Percentiles rank a stretch among this genome's conserved stretches.
These are phyloP conservation scores for Tremellales sp. DNA, from an alignment of 1,284 basidiomycete genomes.

Conservation along the genomic window DNA sequence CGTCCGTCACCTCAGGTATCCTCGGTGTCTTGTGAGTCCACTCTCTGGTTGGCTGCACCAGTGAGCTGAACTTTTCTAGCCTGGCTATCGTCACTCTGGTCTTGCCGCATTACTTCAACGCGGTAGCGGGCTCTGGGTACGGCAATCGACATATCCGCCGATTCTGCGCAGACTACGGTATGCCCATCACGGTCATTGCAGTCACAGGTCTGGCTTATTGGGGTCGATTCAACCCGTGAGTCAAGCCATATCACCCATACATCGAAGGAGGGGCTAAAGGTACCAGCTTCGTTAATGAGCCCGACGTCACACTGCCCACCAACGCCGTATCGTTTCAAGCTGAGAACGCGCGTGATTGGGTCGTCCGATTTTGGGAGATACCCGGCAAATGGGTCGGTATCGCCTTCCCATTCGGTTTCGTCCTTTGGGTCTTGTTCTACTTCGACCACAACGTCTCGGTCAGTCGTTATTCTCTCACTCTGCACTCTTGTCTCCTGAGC, in stretches of 20 bases:
- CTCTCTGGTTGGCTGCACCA: too few species aligned
- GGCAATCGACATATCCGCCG: slow-evolving; percentile 68
- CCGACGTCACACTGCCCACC: slow-evolving; percentile 65
- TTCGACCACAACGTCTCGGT: slow-evolving; percentile 51
- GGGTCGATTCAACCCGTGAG: slow-evolving; percentile 62
- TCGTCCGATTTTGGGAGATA: slow-evolving; percentile 87
- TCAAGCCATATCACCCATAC: neutral
- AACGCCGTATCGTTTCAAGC: slow-evolving; percentile 63
- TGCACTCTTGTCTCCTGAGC: neutral
- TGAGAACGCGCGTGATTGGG: slow-evolving; percentile 71
- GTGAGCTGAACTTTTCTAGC: slow-evolving; percentile 43
- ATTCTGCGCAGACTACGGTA: slow-evolving; percentile 80
- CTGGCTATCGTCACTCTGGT: slow-evolving; percentile 72
- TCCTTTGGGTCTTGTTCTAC: slow-evolving; percentile 52
- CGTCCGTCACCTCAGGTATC: slow-evolving; percentile 57
- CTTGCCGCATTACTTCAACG: slow-evolving; percentile 67
- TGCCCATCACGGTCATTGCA: slow-evolving; percentile 76
- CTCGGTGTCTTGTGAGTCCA: slow-evolving; percentile 57
- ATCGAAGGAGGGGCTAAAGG: neutral
- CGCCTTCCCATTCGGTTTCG: slow-evolving; percentile 54
- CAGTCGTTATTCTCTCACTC: slow-evolving; percentile 11
- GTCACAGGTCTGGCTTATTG: slow-evolving; percentile 74
- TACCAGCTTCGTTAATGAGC: slow-evolving; percentile 49
- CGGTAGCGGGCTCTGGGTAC: slow-evolving; percentile 59
- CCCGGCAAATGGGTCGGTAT: slow-evolving; percentile 85